Conservation (phyloP, 495 filamentous ascomycete species). For the Daldinia grandis region DNA sequence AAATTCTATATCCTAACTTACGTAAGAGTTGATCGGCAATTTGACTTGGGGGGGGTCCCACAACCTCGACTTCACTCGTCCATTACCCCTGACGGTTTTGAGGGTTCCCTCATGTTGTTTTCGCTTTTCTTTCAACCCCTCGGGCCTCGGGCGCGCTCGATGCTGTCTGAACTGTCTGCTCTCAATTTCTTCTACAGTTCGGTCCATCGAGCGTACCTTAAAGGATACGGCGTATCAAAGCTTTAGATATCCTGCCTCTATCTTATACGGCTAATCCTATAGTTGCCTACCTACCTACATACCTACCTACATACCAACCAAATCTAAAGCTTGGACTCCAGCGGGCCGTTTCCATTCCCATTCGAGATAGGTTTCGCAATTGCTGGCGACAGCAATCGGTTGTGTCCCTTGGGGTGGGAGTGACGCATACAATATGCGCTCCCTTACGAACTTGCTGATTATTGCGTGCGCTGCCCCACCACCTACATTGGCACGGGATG, state of each 20-base stretch:
- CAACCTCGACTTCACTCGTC: constrained; percentile 20
- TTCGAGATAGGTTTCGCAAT: not conserved
- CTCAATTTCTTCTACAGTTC: constrained; percentile 1
- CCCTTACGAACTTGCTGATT: not conserved
- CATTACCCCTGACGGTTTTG: constrained; percentile 14
- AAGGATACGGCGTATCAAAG: constrained; percentile 1
- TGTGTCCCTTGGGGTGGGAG: not conserved
- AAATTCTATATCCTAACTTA: constrained; percentile 29
- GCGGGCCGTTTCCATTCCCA: not conserved
- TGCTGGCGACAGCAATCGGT: not conserved
- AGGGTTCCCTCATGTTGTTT: constrained; percentile 5
- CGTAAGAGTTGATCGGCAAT: constrained; percentile 23
- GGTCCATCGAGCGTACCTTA: constrained; percentile 5
- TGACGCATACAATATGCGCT: constrained; percentile 1
- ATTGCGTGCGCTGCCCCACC: constrained; percentile 2
- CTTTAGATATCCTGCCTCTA: not conserved
- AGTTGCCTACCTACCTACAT: too few relatives aligned
- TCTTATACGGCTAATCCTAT: not conserved
- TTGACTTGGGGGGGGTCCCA: constrained; percentile 6
- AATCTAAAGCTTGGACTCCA: constrained; percentile 1
- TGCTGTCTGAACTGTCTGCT: constrained; percentile 1
- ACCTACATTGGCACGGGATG: not conserved
- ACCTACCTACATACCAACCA: not conserved
- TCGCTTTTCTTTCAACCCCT: constrained; percentile 1
- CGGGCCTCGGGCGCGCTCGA: not conserved